Evolutionary conservation across 805 yeast species (phyloP).

Genomic region (Saturnispora gosingensis): DNA sequence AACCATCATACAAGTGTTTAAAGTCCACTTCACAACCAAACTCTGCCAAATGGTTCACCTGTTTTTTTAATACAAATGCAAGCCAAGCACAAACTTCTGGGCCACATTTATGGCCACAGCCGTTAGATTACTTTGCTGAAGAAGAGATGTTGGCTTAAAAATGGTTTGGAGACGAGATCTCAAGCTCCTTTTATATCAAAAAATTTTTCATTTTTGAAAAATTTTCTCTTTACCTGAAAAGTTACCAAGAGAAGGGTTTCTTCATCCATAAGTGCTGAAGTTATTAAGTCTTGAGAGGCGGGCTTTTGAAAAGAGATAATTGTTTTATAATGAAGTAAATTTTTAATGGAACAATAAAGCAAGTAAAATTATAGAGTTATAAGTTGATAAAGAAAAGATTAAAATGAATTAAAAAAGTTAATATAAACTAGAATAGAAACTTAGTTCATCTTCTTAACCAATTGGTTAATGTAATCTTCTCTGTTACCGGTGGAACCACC

Average conservation of each 20-base stretch:
- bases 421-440: slow-evolving; percentile 15
- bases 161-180: background rate
- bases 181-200: background rate
- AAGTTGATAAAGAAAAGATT: slow-evolving; percentile 1
- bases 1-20: background rate
- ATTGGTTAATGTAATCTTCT: slow-evolving; percentile 90
- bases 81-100: background rate
- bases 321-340: background rate
- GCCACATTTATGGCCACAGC: background rate
- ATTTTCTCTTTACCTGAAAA: background rate
- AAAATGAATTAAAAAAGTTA: slow-evolving; percentile 5
- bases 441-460: slow-evolving; percentile 90
- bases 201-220: background rate
- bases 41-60: background rate
- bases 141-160: background rate
- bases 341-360: background rate
- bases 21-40: background rate
- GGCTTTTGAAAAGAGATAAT: too few species aligned
- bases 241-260: background rate
- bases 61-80: background rate
- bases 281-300: too few species aligned
- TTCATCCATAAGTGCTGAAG: background rate
- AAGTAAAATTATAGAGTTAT: slow-evolving; percentile 4
- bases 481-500: slow-evolving; percentile 99
- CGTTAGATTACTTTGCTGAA: background rate